These are phyloP conservation scores for Fusarium globosum DNA, from an alignment of 2,329 filamentous ascomycete genomes.

Conservation along the genomic window DNA sequence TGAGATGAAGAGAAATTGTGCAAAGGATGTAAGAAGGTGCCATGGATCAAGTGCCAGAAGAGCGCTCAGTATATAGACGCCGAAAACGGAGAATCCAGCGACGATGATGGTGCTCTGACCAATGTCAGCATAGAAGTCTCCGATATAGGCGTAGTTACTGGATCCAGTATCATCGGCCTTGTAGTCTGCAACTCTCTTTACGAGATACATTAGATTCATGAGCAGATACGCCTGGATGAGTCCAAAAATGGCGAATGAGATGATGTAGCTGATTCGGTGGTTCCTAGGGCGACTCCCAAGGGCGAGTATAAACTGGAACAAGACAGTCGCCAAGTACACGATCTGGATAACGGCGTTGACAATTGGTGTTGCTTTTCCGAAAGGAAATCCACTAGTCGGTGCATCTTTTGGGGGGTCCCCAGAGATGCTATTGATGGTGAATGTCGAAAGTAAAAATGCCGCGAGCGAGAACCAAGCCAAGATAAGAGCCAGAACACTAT, in stretches of 20 bases:
- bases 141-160: not conserved
- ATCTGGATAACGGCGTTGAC: slow-evolving; percentile 3
- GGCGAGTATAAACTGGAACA: slow-evolving; percentile 23
- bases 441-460: slow-evolving; percentile 6
- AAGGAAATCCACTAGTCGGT: not conserved
- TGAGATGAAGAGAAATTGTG: not conserved
- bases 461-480: slow-evolving; percentile 22
- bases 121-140: slow-evolving; percentile 8
- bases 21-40: not conserved
- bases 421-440: slow-evolving; percentile 13
- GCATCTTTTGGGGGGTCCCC: not conserved
- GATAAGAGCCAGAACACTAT: slow-evolving; percentile 8
- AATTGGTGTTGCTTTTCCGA: slow-evolving; percentile 14
- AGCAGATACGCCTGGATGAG: slow-evolving; percentile 10
- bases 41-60: not conserved
- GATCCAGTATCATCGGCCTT: not conserved
- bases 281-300: slow-evolving; percentile 13
- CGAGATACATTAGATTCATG: not conserved
- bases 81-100: not conserved
- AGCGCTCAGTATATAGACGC: not conserved
- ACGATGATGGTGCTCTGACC: not conserved
- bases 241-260: slow-evolving; percentile 21
- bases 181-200: not conserved
- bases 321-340: not conserved
- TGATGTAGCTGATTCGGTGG: not conserved